Percentiles rank a stretch among this genome's conserved stretches.
Conservation (phyloP, 2,329 filamentous ascomycete genomes). For the Epichloe gansuensis region DNA sequence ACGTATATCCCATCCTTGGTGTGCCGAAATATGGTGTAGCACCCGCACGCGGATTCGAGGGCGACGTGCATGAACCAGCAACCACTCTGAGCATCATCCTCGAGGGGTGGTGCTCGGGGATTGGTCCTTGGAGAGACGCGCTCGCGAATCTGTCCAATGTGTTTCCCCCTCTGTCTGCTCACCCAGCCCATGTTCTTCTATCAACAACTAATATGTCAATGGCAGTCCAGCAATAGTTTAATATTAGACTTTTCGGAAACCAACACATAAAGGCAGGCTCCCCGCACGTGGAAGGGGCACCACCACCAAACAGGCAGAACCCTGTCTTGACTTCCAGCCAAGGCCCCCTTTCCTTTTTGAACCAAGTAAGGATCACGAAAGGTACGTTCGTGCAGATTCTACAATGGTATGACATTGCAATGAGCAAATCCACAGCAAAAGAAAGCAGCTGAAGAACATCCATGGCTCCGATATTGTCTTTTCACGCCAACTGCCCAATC, state of each 20-base stretch:
- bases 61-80: conserved; percentile 4
- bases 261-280: background rate
- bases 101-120: background rate
- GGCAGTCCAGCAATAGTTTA: background rate
- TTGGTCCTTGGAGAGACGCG: background rate
- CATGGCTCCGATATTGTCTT: background rate
- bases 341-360: background rate
- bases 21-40: background rate
- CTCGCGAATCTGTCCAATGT: background rate
- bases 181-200: background rate
- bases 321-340: background rate
- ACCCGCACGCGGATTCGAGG: background rate
- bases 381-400: background rate
- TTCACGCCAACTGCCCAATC: background rate
- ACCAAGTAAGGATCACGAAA: background rate
- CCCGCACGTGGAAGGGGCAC: conserved; percentile 1
- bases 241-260: background rate
- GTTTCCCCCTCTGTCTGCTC: background rate
- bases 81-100: background rate
- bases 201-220: background rate
- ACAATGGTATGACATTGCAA: background rate
- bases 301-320: background rate
- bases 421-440: background rate
- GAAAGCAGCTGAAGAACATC: background rate
- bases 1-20: background rate